Evolutionary conservation across 2,329 filamentous ascomycete genomes (phyloP).

Genomic region (Diaporthe longicolla): DNA sequence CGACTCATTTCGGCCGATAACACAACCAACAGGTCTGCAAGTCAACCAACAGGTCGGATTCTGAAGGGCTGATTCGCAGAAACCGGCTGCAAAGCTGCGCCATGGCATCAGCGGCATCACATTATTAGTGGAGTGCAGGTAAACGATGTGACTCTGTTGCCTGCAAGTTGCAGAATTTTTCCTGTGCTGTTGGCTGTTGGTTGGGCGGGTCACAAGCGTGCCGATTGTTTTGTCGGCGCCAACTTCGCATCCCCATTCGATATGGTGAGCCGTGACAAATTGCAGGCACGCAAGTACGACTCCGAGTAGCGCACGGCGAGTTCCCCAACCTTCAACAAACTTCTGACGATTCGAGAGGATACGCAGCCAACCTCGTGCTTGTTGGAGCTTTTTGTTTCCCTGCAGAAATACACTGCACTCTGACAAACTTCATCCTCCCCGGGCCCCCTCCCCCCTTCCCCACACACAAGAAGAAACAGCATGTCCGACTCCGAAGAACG

Average conservation of each 20-base stretch:
- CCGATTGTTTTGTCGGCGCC: not conserved
- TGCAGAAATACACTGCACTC: too few species aligned
- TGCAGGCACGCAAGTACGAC: too few species aligned
- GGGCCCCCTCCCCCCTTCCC: too few species aligned
- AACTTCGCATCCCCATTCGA: not conserved
- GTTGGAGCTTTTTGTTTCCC: too few species aligned
- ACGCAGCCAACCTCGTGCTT: too few species aligned
- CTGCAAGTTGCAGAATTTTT: not conserved
- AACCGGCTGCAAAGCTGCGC: not conserved
- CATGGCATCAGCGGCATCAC: not conserved
- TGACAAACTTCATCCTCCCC: too few species aligned
- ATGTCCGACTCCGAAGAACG: not conserved
- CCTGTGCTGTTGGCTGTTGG: constrained; percentile 1
- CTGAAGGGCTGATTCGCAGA: not conserved
- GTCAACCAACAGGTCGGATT: not conserved
- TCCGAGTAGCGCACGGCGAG: too few species aligned
- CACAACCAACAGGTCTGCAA: not conserved
- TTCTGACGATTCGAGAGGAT: too few species aligned
- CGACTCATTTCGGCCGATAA: not conserved
- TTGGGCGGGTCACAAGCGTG: not conserved
- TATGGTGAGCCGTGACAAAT: not conserved
- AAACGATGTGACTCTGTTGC: constrained; percentile 1
- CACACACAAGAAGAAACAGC: not conserved
- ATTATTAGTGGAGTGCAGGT: not conserved
- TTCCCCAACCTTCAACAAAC: too few species aligned